Conservation (phyloP, 257 asterid genomes). For the Fraxinus anomala region DNA sequence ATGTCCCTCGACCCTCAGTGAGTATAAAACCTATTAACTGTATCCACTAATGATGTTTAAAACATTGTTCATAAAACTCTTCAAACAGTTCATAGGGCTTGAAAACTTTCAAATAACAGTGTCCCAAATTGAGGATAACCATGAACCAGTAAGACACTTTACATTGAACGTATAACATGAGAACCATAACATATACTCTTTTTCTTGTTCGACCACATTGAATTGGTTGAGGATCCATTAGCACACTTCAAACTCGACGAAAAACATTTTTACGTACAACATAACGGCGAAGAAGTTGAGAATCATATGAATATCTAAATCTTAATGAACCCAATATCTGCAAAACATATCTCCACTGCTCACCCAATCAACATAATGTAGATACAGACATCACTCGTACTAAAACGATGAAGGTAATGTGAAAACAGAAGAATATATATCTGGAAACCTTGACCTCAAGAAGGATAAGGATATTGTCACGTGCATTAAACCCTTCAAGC, state of each 20-base stretch:
- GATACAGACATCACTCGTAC: constrained; percentile 12
- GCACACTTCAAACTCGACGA: background rate
- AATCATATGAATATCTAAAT: background rate
- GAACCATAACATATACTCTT: background rate
- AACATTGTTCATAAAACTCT: background rate
- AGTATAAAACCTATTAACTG: background rate
- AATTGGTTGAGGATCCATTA: background rate
- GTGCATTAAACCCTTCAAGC: constrained; percentile 13
- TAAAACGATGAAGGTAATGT: background rate
- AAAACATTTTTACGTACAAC: constrained; percentile 5
- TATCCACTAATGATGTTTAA: constrained; percentile 2
- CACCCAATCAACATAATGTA: constrained; percentile 21
- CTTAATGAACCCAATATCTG: constrained; percentile 22
- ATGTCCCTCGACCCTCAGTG: background rate
- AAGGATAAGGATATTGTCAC: constrained; percentile 1
- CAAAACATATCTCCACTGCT: constrained; percentile 21
- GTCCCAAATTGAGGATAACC: background rate
- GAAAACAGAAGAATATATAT: constrained; percentile 5
- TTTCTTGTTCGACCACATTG: background rate
- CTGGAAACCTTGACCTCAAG: background rate
- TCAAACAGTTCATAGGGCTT: constrained; percentile 9
- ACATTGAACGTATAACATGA: constrained; percentile 3
- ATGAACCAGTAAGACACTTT: background rate
- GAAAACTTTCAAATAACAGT: background rate
- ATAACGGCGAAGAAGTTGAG: background rate